phyloP scores from a whole-genome alignment of 768 basidiomycete species.

The Leccinum truebloodii region DNA sequence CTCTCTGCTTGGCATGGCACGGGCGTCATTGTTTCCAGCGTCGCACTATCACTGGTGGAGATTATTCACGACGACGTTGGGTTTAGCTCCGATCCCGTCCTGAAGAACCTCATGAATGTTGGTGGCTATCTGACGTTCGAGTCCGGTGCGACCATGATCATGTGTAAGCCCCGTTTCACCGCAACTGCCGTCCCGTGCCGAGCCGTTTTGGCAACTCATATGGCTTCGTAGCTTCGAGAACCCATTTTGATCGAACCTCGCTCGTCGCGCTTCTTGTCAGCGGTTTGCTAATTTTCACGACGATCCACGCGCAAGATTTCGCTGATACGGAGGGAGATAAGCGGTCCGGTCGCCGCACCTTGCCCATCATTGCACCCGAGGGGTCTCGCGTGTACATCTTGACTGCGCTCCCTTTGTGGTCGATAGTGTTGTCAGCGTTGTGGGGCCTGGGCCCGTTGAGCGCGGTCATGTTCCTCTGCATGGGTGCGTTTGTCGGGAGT shows the following conservation, averaged over 20 bases:
- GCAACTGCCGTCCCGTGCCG: too few species aligned
- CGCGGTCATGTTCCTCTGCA: constrained; percentile 7
- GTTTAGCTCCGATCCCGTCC: constrained; percentile 26
- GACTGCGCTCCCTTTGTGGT: constrained; percentile 15
- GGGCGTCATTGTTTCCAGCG: constrained; percentile 21
- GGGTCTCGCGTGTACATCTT: constrained; percentile 16
- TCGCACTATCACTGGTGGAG: constrained; percentile 23
- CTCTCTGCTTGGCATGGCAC: constrained; percentile 25
- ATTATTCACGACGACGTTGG: constrained; percentile 34
- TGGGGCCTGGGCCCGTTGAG: constrained; percentile 14
- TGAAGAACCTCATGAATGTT: constrained; percentile 34
- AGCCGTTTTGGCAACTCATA: neutral
- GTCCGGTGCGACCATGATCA: constrained; percentile 34
- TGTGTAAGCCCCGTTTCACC: constrained; percentile 18
- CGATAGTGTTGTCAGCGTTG: constrained; percentile 2
- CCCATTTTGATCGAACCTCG: constrained; percentile 14
- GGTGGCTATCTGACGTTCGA: constrained; percentile 37
- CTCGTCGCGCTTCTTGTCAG: constrained; percentile 27
- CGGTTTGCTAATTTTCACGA: constrained; percentile 33
- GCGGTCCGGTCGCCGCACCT: constrained; percentile 30
- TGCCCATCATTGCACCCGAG: constrained; percentile 29
- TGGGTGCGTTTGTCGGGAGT: constrained; percentile 18
- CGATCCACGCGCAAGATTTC: constrained; percentile 41
- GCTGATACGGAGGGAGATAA: constrained; percentile 34
- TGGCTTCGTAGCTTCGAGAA: constrained; percentile 2